Conservation (phyloP, 2,329 filamentous ascomycete genomes). For the Hypoxylon sp. region DNA sequence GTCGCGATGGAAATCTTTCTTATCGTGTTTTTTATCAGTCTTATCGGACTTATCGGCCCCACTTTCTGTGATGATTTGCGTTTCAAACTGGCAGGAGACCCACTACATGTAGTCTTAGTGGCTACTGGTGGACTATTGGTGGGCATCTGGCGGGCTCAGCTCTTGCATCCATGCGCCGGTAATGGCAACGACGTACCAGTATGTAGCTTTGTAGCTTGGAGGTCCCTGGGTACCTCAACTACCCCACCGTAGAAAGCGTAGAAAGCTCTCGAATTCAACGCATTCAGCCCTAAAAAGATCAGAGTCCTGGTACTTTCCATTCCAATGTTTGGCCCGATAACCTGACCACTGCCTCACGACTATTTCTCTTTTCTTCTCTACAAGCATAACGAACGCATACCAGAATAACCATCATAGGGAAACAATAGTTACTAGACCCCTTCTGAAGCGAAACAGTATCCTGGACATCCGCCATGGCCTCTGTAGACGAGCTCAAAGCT, state of each 20-base stretch:
- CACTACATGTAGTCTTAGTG: slow-evolving; percentile 6
- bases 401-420: not conserved
- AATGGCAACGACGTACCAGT: not conserved
- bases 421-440: not conserved
- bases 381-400: not conserved
- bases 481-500: slow-evolving; percentile 88
- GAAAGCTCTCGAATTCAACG: slow-evolving; percentile 49
- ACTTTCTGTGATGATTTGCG: slow-evolving; percentile 10
- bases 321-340: slow-evolving; percentile 19
- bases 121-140: too few species aligned
- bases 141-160: not conserved
- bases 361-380: slow-evolving; percentile 1
- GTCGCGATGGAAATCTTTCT: slow-evolving; percentile 28
- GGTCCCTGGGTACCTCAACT: slow-evolving; percentile 9
- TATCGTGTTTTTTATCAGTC: slow-evolving; percentile 17
- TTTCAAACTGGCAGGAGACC: not conserved
- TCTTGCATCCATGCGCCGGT: not conserved
- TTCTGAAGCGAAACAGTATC: slow-evolving; percentile 17
- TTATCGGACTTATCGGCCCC: slow-evolving; percentile 7
- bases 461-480: slow-evolving; percentile 63
- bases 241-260: slow-evolving; percentile 36
- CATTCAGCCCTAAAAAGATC: slow-evolving; percentile 41
- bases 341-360: not conserved
- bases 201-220: not conserved
- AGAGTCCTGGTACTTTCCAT: slow-evolving; percentile 18